Evolutionary conservation across 2,329 filamentous ascomycete species (phyloP).

Genomic region (Fusarium sp.): DNA sequence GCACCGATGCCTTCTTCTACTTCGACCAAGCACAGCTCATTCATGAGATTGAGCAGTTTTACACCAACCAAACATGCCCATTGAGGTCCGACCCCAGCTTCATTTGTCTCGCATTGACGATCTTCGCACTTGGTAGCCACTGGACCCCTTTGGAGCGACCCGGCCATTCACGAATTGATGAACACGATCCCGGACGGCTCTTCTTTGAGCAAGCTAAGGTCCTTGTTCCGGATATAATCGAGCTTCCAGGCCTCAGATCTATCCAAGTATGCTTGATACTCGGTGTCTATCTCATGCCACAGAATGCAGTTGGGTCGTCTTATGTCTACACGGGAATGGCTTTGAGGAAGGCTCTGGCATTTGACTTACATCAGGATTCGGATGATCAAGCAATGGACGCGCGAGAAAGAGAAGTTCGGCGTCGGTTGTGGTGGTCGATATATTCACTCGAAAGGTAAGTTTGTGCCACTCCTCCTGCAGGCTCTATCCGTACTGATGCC

Average conservation of each 20-base stretch:
- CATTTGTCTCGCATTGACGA: not conserved
- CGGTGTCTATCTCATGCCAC: not conserved
- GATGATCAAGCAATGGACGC: not conserved
- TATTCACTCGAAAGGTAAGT: not conserved
- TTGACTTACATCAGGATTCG: not conserved
- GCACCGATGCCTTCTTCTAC: not conserved
- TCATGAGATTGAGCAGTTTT: not conserved
- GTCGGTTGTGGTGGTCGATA: not conserved
- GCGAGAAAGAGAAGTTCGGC: not conserved
- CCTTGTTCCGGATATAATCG: not conserved
- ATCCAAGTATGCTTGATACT: not conserved
- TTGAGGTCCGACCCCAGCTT: not conserved
- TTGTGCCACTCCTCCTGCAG: fast-evolving
- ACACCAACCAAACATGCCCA: not conserved
- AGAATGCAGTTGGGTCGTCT: not conserved
- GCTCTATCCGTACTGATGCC: not conserved
- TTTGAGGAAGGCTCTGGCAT: not conserved
- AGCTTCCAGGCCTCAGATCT: not conserved
- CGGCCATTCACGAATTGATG: not conserved
- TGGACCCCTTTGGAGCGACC: not conserved
- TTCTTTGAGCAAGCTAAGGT: not conserved
- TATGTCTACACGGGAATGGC: not conserved
- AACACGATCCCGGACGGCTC: not conserved
- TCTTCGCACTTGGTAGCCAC: constrained; percentile 1
- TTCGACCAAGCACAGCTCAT: not conserved